Evolutionary conservation across 257 asterid genomes (phyloP), one percentile per base, ranked within the genome.

Genomic region (Leptodermis oblonga): DNA sequence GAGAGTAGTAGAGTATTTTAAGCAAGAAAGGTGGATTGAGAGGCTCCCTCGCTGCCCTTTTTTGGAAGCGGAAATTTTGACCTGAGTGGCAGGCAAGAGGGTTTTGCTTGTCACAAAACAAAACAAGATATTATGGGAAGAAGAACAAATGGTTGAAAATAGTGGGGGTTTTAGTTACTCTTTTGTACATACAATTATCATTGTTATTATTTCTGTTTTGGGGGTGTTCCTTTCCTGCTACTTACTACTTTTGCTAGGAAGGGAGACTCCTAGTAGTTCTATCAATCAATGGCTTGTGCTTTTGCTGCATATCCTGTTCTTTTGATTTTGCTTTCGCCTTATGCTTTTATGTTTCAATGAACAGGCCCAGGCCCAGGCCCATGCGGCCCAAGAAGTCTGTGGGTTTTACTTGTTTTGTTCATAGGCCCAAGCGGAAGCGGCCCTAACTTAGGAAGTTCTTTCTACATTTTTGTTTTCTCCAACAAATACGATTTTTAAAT

Each of bases 121-220:
- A n/a, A n/a, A n/a, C n/a, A n/a, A n/a, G n/a, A n/a, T n/a, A n/a
- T n/a, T n/a, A n/a, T n/a, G 23, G 41, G 53, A 46, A 43, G 18
- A 6, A 42, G n/a, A n/a, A 34, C 49, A 15, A 67, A 7, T 28
- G 9, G n/a, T 17, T 70, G 74, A 34, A 70, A 31, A 52, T 42
- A 31, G 56, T n/a, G n/a, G n/a, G n/a, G n/a, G n/a, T 46, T 20
- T 18, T 60, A 60, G 41, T 65, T 18, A 18, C 73, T 59, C 20
- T 42, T 41, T 2, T 74, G 78, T 61, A 74, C 22, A 74, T 48
- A 74, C 64, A 56, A n/a, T 58, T 60, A 31, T n/a, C n/a, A n/a
- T n/a, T n/a, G n/a, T n/a, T n/a, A n/a, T n/a, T n/a, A n/a, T n/a
- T n/a, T n/a, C n/a, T n/a, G n/a, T 28, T 60, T 56, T 56, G 37